These are phyloP conservation scores for Aspergillus bridgeri DNA, from an alignment of 495 filamentous ascomycete species.

Conservation along the genomic window DNA sequence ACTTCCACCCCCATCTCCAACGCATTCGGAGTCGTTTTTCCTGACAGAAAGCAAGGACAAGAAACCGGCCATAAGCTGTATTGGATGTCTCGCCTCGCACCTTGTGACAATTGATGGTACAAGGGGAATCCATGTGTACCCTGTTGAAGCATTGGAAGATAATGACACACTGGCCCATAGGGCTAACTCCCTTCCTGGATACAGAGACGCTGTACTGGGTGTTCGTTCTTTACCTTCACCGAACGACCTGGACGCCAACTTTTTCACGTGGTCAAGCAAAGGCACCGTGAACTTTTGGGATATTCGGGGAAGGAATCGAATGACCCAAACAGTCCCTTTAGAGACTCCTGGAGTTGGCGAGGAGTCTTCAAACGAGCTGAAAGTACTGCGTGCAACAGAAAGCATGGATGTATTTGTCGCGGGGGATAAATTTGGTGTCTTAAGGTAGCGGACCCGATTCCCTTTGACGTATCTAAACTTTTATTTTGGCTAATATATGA, in stretches of 20 bases:
- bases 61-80: constrained; percentile 50
- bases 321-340: constrained; percentile 61
- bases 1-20: constrained; percentile 24
- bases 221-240: constrained; percentile 57
- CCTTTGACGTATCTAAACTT: constrained; percentile 17
- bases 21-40: constrained; percentile 23
- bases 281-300: constrained; percentile 82
- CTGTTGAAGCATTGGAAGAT: constrained; percentile 27
- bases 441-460: constrained; percentile 52
- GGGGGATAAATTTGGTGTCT: constrained; percentile 80
- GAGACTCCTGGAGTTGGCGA: constrained; percentile 57
- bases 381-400: constrained; percentile 58
- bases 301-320: constrained; percentile 62
- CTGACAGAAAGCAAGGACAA: constrained; percentile 26
- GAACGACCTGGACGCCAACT: constrained; percentile 59
- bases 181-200: constrained; percentile 54
- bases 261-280: constrained; percentile 81
- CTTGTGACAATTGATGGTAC: constrained; percentile 74
- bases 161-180: constrained; percentile 31
- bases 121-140: constrained; percentile 66
- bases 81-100: constrained; percentile 65
- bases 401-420: constrained; percentile 64
- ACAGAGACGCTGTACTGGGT: constrained; percentile 75
- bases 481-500: neutral
- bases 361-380: constrained; percentile 70